Base-by-base conservation (phyloP, 495 filamentous ascomycete genomes). In the Penicillium coprophilum region DNA sequence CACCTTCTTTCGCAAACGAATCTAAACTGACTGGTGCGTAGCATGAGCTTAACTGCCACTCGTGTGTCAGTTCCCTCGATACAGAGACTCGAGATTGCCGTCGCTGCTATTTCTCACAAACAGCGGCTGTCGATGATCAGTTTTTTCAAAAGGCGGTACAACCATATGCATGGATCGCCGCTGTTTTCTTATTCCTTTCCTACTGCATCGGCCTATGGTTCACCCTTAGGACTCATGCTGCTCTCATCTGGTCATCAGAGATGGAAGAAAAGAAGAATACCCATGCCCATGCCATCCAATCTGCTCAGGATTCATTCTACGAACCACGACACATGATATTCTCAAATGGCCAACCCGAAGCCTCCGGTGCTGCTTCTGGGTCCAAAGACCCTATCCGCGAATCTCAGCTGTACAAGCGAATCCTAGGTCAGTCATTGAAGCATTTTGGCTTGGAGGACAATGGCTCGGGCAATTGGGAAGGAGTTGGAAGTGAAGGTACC, bases 171-270 rank as follows among this genome's bases (percentile, higher is more conserved):
- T 96, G 91, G 79, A 80, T 95, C 58, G 86, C 89, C 5, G 90
- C 94, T 32, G 69, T 87, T 17, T 82, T 92, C 60, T 80, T 99
- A 31, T 98, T 99, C 74, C 71, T 96, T 19, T 92, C 91, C 0
- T 99, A 99, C 69, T 77, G 94, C 34, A 94, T 97, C 59, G 94
- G 94, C 15, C 77, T 97, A 28, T 91, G 92, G 86, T 99, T 99
- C 70, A 99, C 94, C 6, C 82, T 99, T 6, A 80, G 95, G 57
- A 99, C 94, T 3, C 94, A 99, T 68, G 94, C 94, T 5, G 93
- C 94, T 17, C 86, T 96, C 31, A 99, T 99, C 55, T 99, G 94
- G 94, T 92, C 91, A 65, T 87, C 76, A 24, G 91, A 96, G 58
- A 65, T 81, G 3, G 92, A 97, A 41, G 91, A 96, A 71, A 96